Evolutionary conservation across 2,329 filamentous ascomycete genomes (phyloP).

Genomic region (Tolypocladium album): DNA sequence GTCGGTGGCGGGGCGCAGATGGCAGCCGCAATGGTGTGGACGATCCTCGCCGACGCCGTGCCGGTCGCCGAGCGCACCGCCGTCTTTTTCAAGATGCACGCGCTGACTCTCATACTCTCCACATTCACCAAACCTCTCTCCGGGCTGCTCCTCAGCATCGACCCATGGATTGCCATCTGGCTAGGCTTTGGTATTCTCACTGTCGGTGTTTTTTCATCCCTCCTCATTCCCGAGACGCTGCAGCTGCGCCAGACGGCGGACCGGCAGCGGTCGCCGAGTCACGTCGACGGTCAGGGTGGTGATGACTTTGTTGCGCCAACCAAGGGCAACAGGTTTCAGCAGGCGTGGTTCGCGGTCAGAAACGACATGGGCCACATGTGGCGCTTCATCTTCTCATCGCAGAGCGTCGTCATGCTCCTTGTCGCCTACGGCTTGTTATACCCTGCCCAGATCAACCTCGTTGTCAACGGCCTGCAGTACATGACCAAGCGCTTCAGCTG

Average conservation of each 20-base stretch:
- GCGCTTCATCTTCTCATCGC: slow-evolving; percentile 28
- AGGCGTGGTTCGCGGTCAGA: slow-evolving; percentile 14
- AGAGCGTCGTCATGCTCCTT: slow-evolving; percentile 25
- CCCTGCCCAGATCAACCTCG: slow-evolving; percentile 18
- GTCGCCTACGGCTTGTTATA: slow-evolving; percentile 16
- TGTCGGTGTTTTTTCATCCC: slow-evolving; percentile 15
- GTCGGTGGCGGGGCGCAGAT: slow-evolving; percentile 29
- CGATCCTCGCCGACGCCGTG: slow-evolving; percentile 31
- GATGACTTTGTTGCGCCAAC: background rate
- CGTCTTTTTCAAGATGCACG: slow-evolving; percentile 28
- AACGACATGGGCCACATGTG: slow-evolving; percentile 24
- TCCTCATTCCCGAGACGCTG: slow-evolving; percentile 32
- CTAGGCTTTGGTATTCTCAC: slow-evolving; percentile 19
- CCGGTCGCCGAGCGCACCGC: slow-evolving; percentile 25
- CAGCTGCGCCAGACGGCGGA: slow-evolving; percentile 19
- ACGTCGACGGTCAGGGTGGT: background rate
- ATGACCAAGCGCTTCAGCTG: slow-evolving; percentile 38
- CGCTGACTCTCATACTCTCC: slow-evolving; percentile 25
- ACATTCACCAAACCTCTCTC: slow-evolving; percentile 28
- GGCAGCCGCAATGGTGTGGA: slow-evolving; percentile 32
- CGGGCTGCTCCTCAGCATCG: slow-evolving; percentile 25
- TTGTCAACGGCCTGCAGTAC: slow-evolving; percentile 37
- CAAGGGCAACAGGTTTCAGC: slow-evolving; percentile 5
- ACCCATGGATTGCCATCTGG: slow-evolving; percentile 29
- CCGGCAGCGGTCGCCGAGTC: slow-evolving; percentile 6